phyloP scores from a whole-genome alignment of 2,329 filamentous ascomycete genomes.

The Neofusicoccum ribis region DNA sequence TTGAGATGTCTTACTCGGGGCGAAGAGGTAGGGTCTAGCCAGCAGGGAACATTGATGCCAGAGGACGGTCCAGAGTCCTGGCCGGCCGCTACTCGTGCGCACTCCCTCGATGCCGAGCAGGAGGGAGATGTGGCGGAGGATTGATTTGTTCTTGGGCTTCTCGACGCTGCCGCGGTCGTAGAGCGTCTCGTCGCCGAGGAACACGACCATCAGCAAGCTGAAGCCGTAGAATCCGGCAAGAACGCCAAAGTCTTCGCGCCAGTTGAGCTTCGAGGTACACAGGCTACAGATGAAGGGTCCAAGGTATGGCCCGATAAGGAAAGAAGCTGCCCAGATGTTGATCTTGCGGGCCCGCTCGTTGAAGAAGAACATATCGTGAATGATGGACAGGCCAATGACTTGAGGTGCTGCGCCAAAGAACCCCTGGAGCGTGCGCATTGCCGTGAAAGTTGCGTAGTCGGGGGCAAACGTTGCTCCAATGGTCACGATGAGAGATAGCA shows the following conservation, averaged over 20 bases:
- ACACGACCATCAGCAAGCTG: constrained; percentile 32
- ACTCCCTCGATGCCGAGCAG: constrained; percentile 16
- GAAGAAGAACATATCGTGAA: constrained; percentile 42
- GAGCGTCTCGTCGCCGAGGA: constrained; percentile 38
- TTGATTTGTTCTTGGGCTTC: constrained; percentile 1
- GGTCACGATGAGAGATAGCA: constrained; percentile 24
- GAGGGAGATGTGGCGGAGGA: constrained; percentile 1
- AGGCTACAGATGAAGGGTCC: constrained; percentile 30
- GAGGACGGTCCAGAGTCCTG: constrained; percentile 6
- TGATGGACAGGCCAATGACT: constrained; percentile 29
- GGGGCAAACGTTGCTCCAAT: constrained; percentile 25
- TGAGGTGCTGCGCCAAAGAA: constrained; percentile 31
- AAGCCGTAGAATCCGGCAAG: constrained; percentile 38
- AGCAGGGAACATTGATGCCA: constrained; percentile 21
- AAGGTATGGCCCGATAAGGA: constrained; percentile 31
- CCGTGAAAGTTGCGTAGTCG: constrained; percentile 27
- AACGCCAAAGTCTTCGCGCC: constrained; percentile 25
- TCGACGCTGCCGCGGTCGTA: constrained; percentile 28
- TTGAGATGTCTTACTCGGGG: constrained; percentile 22
- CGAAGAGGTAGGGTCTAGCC: constrained; percentile 24
- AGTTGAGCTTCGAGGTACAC: constrained; percentile 4
- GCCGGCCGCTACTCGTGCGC: not conserved
- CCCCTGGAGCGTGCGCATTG: constrained; percentile 29
- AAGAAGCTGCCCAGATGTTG: constrained; percentile 25
- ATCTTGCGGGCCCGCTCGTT: constrained; percentile 39